Percentiles rank a stretch among this genome's conserved stretches.
Evolutionary conservation across 805 yeast species (phyloP).

Genomic region (Schizosaccharomyces pombe): DNA sequence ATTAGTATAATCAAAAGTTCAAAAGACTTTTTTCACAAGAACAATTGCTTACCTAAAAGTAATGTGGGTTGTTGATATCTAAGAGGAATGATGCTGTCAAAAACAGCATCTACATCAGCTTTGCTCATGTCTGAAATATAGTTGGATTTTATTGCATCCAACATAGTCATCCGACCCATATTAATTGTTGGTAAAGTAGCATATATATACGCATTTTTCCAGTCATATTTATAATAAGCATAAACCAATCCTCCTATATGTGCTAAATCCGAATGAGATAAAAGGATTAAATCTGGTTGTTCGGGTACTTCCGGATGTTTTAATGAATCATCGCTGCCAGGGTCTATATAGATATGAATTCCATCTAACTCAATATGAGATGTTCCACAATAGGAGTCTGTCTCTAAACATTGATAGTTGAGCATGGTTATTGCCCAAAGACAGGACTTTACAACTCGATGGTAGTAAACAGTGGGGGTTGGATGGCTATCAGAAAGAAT

Average conservation of each 20-base stretch:
- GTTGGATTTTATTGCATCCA: constrained; percentile 35
- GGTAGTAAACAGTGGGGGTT: not conserved
- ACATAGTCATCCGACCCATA: constrained; percentile 61
- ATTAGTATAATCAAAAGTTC: too few species aligned
- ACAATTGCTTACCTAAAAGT: constrained; percentile 27
- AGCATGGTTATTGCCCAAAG: constrained; percentile 1
- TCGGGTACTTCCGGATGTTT: not conserved
- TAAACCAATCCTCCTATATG: constrained; percentile 14
- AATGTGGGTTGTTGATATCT: constrained; percentile 60
- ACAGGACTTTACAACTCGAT: not conserved
- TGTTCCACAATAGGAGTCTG: not conserved
- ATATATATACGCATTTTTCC: constrained; percentile 24
- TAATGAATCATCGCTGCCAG: not conserved
- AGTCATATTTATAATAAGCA: constrained; percentile 7
- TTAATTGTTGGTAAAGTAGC: constrained; percentile 79
- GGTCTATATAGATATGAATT: constrained; percentile 1
- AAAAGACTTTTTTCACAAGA: too few species aligned
- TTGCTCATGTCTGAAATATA: constrained; percentile 23
- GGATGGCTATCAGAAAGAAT: too few species aligned
- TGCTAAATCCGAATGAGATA: constrained; percentile 4
- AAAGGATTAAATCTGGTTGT: not conserved
- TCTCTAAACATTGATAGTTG: not conserved
- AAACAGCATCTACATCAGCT: constrained; percentile 55
- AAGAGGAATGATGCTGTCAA: constrained; percentile 43
- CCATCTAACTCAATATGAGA: not conserved